Evolutionary conservation across 345 rosid species (phyloP), one percentile per base, ranked within the genome.

Genomic region (Eucalyptus polyanthemos): DNA sequence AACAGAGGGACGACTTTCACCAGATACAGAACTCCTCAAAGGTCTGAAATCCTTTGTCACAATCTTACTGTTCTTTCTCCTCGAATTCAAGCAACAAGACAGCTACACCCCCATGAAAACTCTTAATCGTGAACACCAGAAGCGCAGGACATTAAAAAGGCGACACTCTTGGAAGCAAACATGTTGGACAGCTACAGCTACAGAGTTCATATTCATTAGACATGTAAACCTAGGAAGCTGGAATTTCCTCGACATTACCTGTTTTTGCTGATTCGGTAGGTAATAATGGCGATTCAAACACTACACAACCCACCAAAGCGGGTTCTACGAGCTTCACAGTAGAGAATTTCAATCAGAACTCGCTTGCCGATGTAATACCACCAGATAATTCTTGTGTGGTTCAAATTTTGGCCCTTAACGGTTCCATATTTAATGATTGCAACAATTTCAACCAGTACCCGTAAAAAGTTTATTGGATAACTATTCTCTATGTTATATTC

Each of bases 1-100:
- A 58, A 91, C 83, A 6, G 94, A 92, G 76, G 94, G 51, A 87
- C 89, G 91, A 54, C 88, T 91, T 5, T 91, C 88, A 88, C 93
- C 92, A 65, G 96, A 92, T 87, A 88, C 94, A 51, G 93, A 89
- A 88, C 31, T 21, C 58, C 37, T 42, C 56, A 60, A 80, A 25
- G 53, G 85, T 81, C 67, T 91, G 58, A 91, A 88, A 88, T 67
- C 89, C 81, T 87, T 94, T 14, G 40, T 51, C 11, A 45, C 87
- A 56, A 58, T 90, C 25, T 50, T 86, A 14, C n/a, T 50, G 60
- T 58, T 88, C 34, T 91, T 88, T 86, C 34, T 54, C 53, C 80
- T 50, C 42, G 34, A 58, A 22, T 50, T 62, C 87, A 47, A 37
- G 86, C 87, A 60, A 13, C 25, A 85, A 89, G 45, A 11, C 47